phyloP scores from a whole-genome alignment of 192 early-diverging fungal species.

The Entomortierella lignicola region DNA sequence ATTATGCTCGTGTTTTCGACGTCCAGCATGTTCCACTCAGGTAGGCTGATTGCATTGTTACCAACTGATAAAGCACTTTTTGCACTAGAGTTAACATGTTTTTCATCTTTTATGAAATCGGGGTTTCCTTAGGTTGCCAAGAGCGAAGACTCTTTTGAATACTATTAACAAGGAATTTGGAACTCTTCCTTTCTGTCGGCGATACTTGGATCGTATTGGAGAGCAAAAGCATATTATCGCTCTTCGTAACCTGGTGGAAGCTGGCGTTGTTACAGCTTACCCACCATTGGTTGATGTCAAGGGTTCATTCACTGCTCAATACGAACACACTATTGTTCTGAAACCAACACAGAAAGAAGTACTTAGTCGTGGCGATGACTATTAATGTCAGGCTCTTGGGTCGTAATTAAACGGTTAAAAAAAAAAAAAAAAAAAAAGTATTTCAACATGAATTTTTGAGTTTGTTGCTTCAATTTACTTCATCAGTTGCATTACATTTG shows the following conservation, averaged over 20 bases:
- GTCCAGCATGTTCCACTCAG: conserved; percentile 72
- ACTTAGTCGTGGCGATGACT: conserved; percentile 58
- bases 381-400: conserved; percentile 34
- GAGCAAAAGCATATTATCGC: conserved; percentile 91
- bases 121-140: conserved; percentile 68
- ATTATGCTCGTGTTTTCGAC: conserved; percentile 82
- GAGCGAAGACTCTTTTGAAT: conserved; percentile 79
- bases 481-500: background rate
- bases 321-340: conserved; percentile 94
- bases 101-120: background rate
- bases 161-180: conserved; percentile 93
- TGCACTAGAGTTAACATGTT: no score
- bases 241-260: conserved; percentile 86
- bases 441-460: no score
- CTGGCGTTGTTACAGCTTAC: conserved; percentile 84
- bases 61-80: background rate
- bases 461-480: background rate
- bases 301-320: conserved; percentile 96
- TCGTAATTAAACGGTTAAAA: no score
- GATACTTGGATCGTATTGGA: conserved; percentile 95
- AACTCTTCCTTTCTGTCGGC: conserved; percentile 93
- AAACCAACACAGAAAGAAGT: conserved; percentile 91
- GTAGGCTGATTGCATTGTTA: conserved; percentile 44
- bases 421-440: no score
- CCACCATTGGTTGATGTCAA: conserved; percentile 89